Percentiles rank a stretch among this genome's conserved stretches.
Evolutionary conservation across 768 basidiomycete species (phyloP).

Genomic region (Tylopilus plumbeoviolaceoides): DNA sequence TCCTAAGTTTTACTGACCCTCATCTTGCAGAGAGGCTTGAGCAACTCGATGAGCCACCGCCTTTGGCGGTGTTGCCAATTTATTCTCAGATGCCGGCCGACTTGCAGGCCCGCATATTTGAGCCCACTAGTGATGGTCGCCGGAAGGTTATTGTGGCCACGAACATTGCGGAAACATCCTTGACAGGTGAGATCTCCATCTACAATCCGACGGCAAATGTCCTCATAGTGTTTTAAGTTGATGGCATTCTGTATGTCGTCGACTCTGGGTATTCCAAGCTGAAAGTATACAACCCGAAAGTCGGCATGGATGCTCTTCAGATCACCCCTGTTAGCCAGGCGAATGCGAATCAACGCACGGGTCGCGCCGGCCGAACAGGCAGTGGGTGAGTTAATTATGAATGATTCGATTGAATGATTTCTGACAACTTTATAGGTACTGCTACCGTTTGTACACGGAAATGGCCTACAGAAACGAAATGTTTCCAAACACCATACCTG

Average conservation of each 20-base stretch:
- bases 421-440: conserved; percentile 54
- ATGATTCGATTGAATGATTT: neutral
- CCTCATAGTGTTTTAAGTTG: conserved; percentile 50
- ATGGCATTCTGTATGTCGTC: conserved; percentile 95
- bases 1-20: neutral
- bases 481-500: conserved; percentile 94
- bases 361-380: conserved; percentile 95
- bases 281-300: conserved; percentile 98
- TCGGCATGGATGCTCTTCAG: conserved; percentile 98
- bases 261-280: conserved; percentile 97
- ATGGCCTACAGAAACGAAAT: conserved; percentile 95
- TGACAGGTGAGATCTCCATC: conserved; percentile 61
- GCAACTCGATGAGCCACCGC: conserved; percentile 87
- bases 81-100: conserved; percentile 99
- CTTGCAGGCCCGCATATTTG: conserved; percentile 96
- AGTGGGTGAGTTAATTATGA: conserved; percentile 61
- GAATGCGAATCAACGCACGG: conserved; percentile 94
- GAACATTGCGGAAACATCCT: conserved; percentile 97
- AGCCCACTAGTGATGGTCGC: conserved; percentile 88
- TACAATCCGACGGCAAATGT: neutral
- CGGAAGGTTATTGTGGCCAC: conserved; percentile 98
- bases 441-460: conserved; percentile 96
- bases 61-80: conserved; percentile 90
- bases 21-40: conserved; percentile 72
- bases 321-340: conserved; percentile 99